Evolutionary conservation across 495 filamentous ascomycete genomes (phyloP).

Genomic region (Tetracladium setigerum): DNA sequence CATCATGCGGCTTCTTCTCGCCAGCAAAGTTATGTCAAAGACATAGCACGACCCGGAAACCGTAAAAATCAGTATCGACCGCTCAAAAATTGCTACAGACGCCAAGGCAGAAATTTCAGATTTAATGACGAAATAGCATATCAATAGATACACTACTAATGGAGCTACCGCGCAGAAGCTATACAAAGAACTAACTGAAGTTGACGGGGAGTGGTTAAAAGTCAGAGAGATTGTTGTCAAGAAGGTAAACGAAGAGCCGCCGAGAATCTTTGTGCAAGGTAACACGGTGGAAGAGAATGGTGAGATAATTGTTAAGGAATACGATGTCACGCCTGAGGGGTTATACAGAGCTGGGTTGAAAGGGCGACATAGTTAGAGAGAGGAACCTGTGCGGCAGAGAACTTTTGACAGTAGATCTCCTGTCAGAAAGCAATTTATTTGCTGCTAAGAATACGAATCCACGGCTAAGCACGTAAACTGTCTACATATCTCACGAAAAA

Average conservation of each 20-base stretch:
- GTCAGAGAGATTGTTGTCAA: slow-evolving; percentile 30
- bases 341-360: slow-evolving; percentile 40
- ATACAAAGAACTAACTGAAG: slow-evolving; percentile 31
- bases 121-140: slow-evolving; percentile 36
- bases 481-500: too few relatives aligned
- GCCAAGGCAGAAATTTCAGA: slow-evolving; percentile 34
- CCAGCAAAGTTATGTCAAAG: too few relatives aligned
- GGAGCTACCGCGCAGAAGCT: slow-evolving; percentile 15
- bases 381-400: too few relatives aligned
- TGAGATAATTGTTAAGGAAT: slow-evolving; percentile 33
- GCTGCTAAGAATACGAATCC: too few relatives aligned
- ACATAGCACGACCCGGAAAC: slow-evolving; percentile 20
- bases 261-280: slow-evolving; percentile 32
- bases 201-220: slow-evolving; percentile 29
- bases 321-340: slow-evolving; percentile 30
- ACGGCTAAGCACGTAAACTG: too few relatives aligned
- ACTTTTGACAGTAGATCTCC: too few relatives aligned
- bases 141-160: slow-evolving; percentile 41
- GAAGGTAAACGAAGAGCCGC: slow-evolving; percentile 22
- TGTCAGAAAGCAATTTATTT: too few relatives aligned
- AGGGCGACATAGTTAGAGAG: slow-evolving; percentile 8
- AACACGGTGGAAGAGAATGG: slow-evolving; percentile 35
- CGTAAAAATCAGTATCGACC: slow-evolving; percentile 30
- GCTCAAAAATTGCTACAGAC: slow-evolving; percentile 27
- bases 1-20: slow-evolving; percentile 26